phyloP scores from a whole-genome alignment of 352 stramenopile species.

The Globisporangium sylvaticum region DNA sequence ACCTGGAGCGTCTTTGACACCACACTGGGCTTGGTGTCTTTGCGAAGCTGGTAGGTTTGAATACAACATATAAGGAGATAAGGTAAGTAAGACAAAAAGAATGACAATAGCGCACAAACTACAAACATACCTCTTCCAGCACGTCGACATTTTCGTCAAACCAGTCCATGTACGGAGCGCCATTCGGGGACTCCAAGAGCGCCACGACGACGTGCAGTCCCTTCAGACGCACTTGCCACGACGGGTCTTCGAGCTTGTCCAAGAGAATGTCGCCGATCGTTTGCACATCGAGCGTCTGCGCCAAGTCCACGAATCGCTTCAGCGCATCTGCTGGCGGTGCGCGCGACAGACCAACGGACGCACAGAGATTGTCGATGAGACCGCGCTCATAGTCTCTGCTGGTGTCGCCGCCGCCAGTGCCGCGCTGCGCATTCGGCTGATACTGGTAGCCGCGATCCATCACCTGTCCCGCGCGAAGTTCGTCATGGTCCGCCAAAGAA shows the following conservation, averaged over 20 bases:
- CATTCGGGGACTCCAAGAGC: conserved; percentile 65
- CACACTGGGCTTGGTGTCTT: conserved; percentile 77
- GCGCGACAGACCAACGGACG: conserved; percentile 65
- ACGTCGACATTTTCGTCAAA: conserved; percentile 85
- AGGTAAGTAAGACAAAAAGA: background rate
- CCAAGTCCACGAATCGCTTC: conserved; percentile 83
- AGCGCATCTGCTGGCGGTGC: conserved; percentile 72
- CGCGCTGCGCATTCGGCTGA: conserved; percentile 58
- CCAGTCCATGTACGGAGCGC: conserved; percentile 65
- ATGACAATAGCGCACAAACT: background rate
- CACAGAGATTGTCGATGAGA: conserved; percentile 82
- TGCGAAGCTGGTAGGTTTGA: conserved; percentile 38
- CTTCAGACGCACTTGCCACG: conserved; percentile 81
- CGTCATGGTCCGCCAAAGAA: conserved; percentile 84
- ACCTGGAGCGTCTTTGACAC: conserved; percentile 73
- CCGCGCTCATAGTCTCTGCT: conserved; percentile 83
- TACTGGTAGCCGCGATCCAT: conserved; percentile 71
- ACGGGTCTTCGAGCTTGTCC: conserved; percentile 82
- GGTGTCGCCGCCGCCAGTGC: conserved; percentile 64
- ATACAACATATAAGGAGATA: too few relatives aligned
- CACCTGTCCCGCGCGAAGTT: conserved; percentile 61
- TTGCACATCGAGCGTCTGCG: conserved; percentile 79
- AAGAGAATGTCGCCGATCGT: conserved; percentile 84
- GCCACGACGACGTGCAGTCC: conserved; percentile 77
- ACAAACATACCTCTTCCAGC: conserved; percentile 38